Evolutionary conservation across 176 grass and related monocot genomes (phyloP).

Genomic region (Ananas comosus): DNA sequence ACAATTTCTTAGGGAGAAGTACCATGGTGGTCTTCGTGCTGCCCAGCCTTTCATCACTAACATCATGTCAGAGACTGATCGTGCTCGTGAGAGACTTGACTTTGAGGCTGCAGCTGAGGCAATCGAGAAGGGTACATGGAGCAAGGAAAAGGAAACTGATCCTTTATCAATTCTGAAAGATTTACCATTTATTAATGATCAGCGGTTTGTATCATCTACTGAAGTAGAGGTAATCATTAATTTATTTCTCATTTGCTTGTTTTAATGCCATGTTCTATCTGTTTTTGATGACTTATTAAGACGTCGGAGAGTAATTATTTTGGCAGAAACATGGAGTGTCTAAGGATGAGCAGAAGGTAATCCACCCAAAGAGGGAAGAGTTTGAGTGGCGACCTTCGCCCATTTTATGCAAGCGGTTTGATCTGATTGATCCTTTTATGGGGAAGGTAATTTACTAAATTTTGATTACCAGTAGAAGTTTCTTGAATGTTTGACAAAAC

Average conservation of each 20-base stretch:
- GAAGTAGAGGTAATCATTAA: conserved; percentile 39
- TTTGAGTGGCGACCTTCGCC: conserved; percentile 82
- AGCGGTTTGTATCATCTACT: conserved; percentile 59
- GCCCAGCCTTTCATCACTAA: conserved; percentile 25
- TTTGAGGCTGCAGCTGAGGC: conserved; percentile 85
- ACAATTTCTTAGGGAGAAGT: conserved; percentile 84
- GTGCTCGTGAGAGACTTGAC: conserved; percentile 81
- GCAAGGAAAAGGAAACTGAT: conserved; percentile 24
- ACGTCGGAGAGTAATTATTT: conserved; percentile 8
- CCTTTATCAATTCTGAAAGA: conserved; percentile 27
- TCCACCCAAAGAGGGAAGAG: conserved; percentile 55
- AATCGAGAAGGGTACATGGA: conserved; percentile 66
- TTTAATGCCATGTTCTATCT: background rate
- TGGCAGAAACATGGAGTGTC: conserved; percentile 29
- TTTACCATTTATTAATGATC: conserved; percentile 41
- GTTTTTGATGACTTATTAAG: background rate
- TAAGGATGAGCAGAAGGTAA: conserved; percentile 36
- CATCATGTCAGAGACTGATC: conserved; percentile 66
- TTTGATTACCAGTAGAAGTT: background rate
- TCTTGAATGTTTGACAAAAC: background rate
- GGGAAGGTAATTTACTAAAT: conserved; percentile 47
- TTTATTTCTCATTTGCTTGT: conserved; percentile 8
- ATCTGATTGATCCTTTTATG: conserved; percentile 91
- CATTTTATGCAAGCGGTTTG: conserved; percentile 93
- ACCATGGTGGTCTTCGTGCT: conserved; percentile 67